Percentiles rank a stretch among this genome's conserved stretches.
These are phyloP conservation scores for Alternaria angustiovoidea DNA, from an alignment of 2,329 filamentous ascomycete species.

Conservation along the genomic window DNA sequence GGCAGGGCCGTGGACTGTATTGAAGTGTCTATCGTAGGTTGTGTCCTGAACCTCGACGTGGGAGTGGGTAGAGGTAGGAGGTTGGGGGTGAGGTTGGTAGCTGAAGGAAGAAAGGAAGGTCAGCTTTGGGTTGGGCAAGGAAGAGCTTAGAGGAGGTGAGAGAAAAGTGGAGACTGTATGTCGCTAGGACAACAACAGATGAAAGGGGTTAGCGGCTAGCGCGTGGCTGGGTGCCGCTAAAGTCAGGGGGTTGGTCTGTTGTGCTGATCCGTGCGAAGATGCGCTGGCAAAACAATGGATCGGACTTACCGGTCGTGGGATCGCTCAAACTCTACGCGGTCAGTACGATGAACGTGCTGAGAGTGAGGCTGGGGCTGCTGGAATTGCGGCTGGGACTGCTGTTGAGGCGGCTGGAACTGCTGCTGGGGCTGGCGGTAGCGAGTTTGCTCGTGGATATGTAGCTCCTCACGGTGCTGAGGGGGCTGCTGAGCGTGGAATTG, in stretches of 20 bases:
- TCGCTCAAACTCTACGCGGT: conserved; percentile 38
- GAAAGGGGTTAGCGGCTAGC: conserved; percentile 43
- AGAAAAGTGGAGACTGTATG: conserved; percentile 50
- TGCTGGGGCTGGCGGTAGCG: conserved; percentile 14
- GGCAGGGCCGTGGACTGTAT: conserved; percentile 58
- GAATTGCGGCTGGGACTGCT: conserved; percentile 5
- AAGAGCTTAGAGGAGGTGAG: conserved; percentile 43
- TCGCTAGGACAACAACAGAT: conserved; percentile 53
- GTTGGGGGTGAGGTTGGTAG: conserved; percentile 64
- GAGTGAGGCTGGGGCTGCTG: conserved; percentile 14
- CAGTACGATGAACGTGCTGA: conserved; percentile 23
- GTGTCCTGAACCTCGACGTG: conserved; percentile 71
- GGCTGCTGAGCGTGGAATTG: conserved; percentile 11
- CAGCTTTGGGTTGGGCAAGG: conserved; percentile 44
- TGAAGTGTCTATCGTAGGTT: conserved; percentile 57
- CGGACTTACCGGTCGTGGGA: conserved; percentile 43
- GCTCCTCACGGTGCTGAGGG: conserved; percentile 35
- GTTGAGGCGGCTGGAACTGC: conserved; percentile 2
- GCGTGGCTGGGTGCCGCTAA: conserved; percentile 45
- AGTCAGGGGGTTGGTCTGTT: conserved; percentile 45
- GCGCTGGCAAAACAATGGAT: conserved; percentile 40
- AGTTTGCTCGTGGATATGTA: conserved; percentile 17
- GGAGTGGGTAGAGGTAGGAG: conserved; percentile 66
- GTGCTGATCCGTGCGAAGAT: conserved; percentile 41
- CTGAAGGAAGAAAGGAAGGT: conserved; percentile 54